These are phyloP conservation scores for Quercus wislizeni DNA, from an alignment of 306 rosid genomes.

Conservation along the genomic window DNA sequence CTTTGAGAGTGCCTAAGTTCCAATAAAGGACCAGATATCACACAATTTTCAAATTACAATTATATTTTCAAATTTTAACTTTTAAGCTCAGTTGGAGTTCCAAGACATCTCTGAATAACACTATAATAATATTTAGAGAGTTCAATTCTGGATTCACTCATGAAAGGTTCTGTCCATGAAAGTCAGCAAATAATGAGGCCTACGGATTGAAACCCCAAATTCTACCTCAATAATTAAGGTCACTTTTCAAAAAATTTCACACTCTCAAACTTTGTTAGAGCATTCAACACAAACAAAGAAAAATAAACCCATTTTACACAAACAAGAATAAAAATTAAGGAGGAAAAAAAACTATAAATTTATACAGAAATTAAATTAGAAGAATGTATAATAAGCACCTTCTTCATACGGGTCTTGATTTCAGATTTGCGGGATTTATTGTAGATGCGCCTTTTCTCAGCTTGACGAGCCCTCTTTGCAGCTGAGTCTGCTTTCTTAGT, in stretches of 20 bases:
- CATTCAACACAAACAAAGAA: background rate
- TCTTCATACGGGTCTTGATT: conserved; percentile 76
- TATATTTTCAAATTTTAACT: too few relatives aligned
- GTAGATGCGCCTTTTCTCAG: conserved; percentile 82
- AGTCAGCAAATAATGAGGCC: too few relatives aligned
- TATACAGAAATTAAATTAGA: background rate
- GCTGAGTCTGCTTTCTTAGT: conserved; percentile 75
- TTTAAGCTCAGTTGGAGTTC: too few relatives aligned
- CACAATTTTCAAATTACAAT: too few relatives aligned
- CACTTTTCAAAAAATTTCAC: background rate
- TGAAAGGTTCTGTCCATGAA: too few relatives aligned
- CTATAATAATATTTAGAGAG: too few relatives aligned
- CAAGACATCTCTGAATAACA: too few relatives aligned
- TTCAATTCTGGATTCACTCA: too few relatives aligned
- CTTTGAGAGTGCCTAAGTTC: too few relatives aligned
- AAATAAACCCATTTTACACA: background rate
- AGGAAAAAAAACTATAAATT: background rate
- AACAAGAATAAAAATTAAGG: background rate
- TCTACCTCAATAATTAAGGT: too few relatives aligned
- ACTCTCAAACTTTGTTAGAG: background rate
- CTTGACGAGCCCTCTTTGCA: conserved; percentile 75
- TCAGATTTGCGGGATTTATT: conserved; percentile 82
- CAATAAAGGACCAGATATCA: too few relatives aligned
- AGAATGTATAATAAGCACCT: conserved; percentile 41
- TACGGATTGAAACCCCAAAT: too few relatives aligned